These are phyloP conservation scores for Pseudognaphalium luteoalbum DNA, from an alignment of 129 eudicot species.

Conservation along the genomic window DNA sequence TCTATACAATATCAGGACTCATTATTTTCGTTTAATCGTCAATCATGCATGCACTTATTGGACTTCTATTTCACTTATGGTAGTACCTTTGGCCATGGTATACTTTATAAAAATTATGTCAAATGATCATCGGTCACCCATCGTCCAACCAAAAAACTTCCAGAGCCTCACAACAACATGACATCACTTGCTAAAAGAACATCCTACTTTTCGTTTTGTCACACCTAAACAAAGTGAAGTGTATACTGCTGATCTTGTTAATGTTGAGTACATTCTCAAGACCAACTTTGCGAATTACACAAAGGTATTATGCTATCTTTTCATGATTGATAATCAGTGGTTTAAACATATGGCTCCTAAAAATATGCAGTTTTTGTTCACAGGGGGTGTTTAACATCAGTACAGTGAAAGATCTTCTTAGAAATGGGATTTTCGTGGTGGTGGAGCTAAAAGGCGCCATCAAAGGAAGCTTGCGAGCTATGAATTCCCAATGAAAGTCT, in stretches of 20 bases:
- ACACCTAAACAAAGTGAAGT: slow-evolving; percentile 38
- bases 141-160: slow-evolving; percentile 42
- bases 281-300: slow-evolving; percentile 53
- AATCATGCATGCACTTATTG: slow-evolving; percentile 13
- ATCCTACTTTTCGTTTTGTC: slow-evolving; percentile 47
- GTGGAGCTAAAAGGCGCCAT: slow-evolving; percentile 61
- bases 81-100: slow-evolving; percentile 15
- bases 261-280: slow-evolving; percentile 53
- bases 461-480: slow-evolving; percentile 62
- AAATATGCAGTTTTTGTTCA: slow-evolving; percentile 11
- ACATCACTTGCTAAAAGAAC: slow-evolving; percentile 36
- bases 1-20: not conserved
- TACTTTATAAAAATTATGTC: slow-evolving; percentile 31
- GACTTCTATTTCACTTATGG: slow-evolving; percentile 24
- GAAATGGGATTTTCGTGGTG: slow-evolving; percentile 65
- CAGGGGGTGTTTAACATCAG: slow-evolving; percentile 43
- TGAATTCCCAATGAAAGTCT: slow-evolving; percentile 48
- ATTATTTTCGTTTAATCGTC: slow-evolving; percentile 25
- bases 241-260: slow-evolving; percentile 48
- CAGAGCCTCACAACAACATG: slow-evolving; percentile 31
- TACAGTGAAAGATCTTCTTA: slow-evolving; percentile 45
- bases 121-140: slow-evolving; percentile 40
- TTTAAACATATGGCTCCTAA: not conserved
- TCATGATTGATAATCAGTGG: not conserved
- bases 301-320: slow-evolving; percentile 31